Evolutionary conservation across 352 stramenopile species (phyloP).

Genomic region (Globisporangium cederbergense): DNA sequence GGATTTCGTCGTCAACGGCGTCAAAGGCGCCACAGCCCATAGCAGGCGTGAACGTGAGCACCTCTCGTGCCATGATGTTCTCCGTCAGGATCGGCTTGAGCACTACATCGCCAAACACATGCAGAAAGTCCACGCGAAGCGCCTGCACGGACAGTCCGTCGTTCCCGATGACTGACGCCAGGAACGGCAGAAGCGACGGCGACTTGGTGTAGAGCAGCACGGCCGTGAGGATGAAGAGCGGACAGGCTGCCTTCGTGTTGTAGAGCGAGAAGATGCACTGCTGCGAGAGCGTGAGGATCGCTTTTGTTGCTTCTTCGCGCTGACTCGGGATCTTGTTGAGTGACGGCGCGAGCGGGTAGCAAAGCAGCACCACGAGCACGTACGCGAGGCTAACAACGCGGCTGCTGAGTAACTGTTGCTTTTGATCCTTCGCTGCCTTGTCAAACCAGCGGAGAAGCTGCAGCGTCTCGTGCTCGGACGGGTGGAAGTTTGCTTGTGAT

Average conservation of each 20-base stretch:
- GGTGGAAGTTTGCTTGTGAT: constrained; percentile 34
- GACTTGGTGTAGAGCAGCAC: constrained; percentile 74
- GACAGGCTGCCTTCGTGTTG: constrained; percentile 39
- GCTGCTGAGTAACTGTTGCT: constrained; percentile 16
- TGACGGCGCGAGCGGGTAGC: constrained; percentile 42
- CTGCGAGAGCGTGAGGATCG: constrained; percentile 48
- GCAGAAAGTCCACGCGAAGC: constrained; percentile 52
- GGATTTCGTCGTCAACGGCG: constrained; percentile 30
- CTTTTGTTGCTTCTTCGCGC: constrained; percentile 55
- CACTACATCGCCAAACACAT: constrained; percentile 54
- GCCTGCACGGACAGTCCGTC: constrained; percentile 10
- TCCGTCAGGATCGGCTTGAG: constrained; percentile 70
- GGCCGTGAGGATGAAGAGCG: constrained; percentile 57
- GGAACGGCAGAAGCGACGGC: constrained; percentile 47
- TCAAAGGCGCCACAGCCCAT: constrained; percentile 17
- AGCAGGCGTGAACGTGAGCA: constrained; percentile 42
- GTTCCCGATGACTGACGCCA: constrained; percentile 21
- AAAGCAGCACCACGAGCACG: constrained; percentile 52
- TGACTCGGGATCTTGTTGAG: constrained; percentile 60
- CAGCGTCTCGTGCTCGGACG: constrained; percentile 42
- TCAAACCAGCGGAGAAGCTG: constrained; percentile 46
- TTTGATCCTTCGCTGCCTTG: constrained; percentile 26
- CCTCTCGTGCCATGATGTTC: constrained; percentile 53
- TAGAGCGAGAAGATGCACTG: constrained; percentile 57
- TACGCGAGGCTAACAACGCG: constrained; percentile 53